Conservation (phyloP, 2,329 filamentous ascomycete genomes). For the Graphilbum fragrans region DNA sequence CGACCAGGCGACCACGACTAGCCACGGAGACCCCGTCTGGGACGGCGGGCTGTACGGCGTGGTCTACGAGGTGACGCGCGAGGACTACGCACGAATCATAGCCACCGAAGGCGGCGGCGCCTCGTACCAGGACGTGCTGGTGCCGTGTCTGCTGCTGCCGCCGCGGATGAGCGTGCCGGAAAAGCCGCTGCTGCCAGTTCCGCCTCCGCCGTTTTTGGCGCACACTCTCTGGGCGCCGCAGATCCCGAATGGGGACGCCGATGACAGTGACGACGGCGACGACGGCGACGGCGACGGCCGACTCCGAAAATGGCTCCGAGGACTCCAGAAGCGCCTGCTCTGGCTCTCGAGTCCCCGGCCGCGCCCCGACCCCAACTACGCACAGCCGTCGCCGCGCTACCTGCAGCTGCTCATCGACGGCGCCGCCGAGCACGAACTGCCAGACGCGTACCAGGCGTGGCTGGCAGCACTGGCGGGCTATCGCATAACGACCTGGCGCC, state of each 20-base stretch:
- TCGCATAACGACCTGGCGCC: conserved; percentile 51
- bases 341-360: conserved; percentile 31
- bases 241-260: conserved; percentile 18
- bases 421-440: conserved; percentile 68
- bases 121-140: conserved; percentile 72
- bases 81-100: conserved; percentile 78
- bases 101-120: conserved; percentile 80
- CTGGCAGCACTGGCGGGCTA: conserved; percentile 60
- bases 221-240: conserved; percentile 71
- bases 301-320: conserved; percentile 10
- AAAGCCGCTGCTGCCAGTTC: conserved; percentile 42
- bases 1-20: not conserved
- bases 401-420: conserved; percentile 69
- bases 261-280: conserved; percentile 10
- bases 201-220: conserved; percentile 59
- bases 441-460: conserved; percentile 64
- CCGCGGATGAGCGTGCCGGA: conserved; percentile 46
- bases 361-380: conserved; percentile 57
- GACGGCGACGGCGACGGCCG: conserved; percentile 5
- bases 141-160: conserved; percentile 63
- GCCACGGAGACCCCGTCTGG: conserved; percentile 50
- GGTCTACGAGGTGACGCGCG: conserved; percentile 81
- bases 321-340: conserved; percentile 17
- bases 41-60: conserved; percentile 78
- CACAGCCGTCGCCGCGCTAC: conserved; percentile 76